Evolutionary conservation across 441 rosid species (phyloP).

Genomic region (Rhodomyrtus psidioides): DNA sequence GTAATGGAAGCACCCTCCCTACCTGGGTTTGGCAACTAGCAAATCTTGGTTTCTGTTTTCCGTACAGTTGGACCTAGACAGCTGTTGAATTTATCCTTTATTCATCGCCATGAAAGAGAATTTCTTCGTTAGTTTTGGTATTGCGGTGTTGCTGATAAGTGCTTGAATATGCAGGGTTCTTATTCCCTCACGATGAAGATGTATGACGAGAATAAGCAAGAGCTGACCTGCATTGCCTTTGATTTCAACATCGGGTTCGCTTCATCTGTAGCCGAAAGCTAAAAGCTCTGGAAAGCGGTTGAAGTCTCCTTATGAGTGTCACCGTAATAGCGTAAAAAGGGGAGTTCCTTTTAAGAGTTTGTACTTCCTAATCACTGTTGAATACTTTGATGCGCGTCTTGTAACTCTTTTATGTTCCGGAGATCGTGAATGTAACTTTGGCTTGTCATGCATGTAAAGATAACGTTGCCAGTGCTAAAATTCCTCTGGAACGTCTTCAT

Average conservation of each 20-base stretch:
- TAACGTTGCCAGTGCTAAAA: neutral
- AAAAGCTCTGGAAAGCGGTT: conserved; percentile 7
- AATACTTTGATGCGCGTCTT: neutral
- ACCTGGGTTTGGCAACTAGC: neutral
- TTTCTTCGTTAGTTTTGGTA: neutral
- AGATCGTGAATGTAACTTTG: neutral
- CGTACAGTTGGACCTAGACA: neutral
- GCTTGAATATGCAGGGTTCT: conserved; percentile 3
- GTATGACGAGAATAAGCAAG: conserved; percentile 31
- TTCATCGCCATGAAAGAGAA: neutral
- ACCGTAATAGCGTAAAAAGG: neutral
- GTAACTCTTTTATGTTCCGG: neutral
- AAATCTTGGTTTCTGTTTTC: neutral
- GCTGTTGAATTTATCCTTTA: neutral
- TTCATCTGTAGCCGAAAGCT: conserved; percentile 50
- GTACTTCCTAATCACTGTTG: neutral
- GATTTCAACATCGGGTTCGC: conserved; percentile 52
- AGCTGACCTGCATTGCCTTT: conserved; percentile 73
- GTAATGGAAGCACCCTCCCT: neutral
- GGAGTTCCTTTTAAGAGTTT: neutral
- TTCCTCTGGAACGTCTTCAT: neutral
- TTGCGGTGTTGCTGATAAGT: neutral
- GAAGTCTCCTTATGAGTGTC: neutral
- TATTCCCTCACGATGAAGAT: conserved; percentile 43
- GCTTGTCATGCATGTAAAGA: neutral